phyloP scores from a whole-genome alignment of 2,329 filamentous ascomycete genomes.

The Malbranchea cinnamomea region DNA sequence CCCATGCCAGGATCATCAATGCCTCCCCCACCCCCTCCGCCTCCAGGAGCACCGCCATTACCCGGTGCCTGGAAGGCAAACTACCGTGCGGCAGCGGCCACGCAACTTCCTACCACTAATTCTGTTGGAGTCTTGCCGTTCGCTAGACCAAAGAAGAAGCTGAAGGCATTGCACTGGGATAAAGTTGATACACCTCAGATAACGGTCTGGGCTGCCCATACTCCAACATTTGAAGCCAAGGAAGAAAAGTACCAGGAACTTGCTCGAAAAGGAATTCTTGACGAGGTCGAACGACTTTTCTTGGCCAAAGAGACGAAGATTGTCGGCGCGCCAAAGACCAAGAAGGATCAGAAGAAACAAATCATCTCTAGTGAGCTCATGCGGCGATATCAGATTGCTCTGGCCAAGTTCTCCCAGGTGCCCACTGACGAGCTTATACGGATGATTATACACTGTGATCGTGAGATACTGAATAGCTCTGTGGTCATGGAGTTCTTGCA shows the following conservation, averaged over 20 bases:
- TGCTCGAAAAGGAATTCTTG: conserved; percentile 84
- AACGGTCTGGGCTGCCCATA: conserved; percentile 82
- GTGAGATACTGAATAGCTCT: conserved; percentile 69
- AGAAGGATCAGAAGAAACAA: conserved; percentile 93
- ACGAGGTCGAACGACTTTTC: conserved; percentile 95
- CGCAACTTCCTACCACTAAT: conserved; percentile 44
- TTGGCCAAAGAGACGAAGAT: conserved; percentile 93
- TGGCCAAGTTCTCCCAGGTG: conserved; percentile 81
- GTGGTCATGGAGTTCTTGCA: conserved; percentile 96
- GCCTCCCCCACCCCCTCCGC: conserved; percentile 32
- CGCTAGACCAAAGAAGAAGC: conserved; percentile 92
- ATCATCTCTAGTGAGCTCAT: conserved; percentile 83
- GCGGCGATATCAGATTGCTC: conserved; percentile 80
- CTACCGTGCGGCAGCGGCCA: conserved; percentile 53
- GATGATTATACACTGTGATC: conserved; percentile 92
- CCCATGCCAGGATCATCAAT: conserved; percentile 21
- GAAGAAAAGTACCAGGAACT: conserved; percentile 94
- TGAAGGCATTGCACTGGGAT: conserved; percentile 98
- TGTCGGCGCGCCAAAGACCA: conserved; percentile 48
- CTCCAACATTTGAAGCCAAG: conserved; percentile 71
- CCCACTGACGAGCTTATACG: conserved; percentile 73
- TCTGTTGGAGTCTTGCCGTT: too few species aligned
- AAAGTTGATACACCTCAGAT: conserved; percentile 87
- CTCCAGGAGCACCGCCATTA: conserved; percentile 31
- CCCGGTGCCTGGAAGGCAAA: conserved; percentile 44